Percentiles rank a stretch among this genome's conserved stretches.
Evolutionary conservation across 495 filamentous ascomycete species (phyloP).

Genomic region (Arthonia radiata): DNA sequence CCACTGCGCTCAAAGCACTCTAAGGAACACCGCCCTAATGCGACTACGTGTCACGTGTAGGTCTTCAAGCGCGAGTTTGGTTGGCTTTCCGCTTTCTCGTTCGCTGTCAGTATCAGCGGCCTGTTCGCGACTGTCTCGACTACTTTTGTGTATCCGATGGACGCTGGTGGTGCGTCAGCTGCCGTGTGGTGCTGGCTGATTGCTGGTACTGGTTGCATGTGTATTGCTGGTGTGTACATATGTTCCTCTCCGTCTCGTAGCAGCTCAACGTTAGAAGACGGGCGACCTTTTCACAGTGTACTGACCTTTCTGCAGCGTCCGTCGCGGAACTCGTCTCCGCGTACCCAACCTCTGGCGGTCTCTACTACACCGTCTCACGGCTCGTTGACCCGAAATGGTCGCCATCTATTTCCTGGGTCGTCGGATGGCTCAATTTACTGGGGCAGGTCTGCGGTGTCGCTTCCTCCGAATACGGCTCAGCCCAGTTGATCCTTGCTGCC

Average conservation of each 20-base stretch:
- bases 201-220: conserved; percentile 35
- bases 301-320: too few species aligned
- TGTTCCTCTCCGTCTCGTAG: too few species aligned
- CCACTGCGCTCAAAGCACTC: background rate
- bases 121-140: conserved; percentile 35
- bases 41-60: too few species aligned
- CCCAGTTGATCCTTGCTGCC: conserved; percentile 41
- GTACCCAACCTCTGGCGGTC: conserved; percentile 29
- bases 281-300: too few species aligned
- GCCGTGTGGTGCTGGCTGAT: conserved; percentile 42
- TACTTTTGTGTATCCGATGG: conserved; percentile 32
- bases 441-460: conserved; percentile 40
- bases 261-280: too few species aligned
- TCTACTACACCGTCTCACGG: conserved; percentile 25
- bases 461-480: conserved; percentile 39
- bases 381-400: conserved; percentile 24
- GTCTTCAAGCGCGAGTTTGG: conserved; percentile 42
- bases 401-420: too few species aligned
- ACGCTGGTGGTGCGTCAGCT: conserved; percentile 31
- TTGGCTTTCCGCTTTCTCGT: conserved; percentile 34
- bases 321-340: conserved; percentile 33
- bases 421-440: conserved; percentile 43
- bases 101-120: conserved; percentile 35
- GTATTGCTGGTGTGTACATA: conserved; percentile 29
- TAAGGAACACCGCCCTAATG: too few species aligned